Conservation (phyloP, 768 basidiomycete species). For the Mycena belliarum region DNA sequence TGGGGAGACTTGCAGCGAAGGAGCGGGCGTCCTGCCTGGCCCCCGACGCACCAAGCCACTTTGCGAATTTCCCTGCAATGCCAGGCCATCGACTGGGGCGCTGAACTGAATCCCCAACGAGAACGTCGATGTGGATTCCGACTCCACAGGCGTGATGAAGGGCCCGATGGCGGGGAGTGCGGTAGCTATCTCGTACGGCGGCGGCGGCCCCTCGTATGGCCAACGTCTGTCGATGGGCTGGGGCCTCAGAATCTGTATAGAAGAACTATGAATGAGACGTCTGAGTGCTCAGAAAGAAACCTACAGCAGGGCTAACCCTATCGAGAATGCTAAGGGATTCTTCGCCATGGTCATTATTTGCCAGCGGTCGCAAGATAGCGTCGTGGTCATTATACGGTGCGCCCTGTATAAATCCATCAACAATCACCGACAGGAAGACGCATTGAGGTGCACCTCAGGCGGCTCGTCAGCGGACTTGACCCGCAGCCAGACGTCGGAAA, state of each 20-base stretch:
- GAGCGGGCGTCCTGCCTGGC: not conserved
- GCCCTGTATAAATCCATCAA: not conserved
- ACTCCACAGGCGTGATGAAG: too few relatives aligned
- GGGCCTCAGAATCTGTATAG: not conserved
- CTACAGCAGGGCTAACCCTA: constrained; percentile 7
- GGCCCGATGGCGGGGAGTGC: not conserved
- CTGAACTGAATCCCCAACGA: not conserved
- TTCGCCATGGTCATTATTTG: not conserved
- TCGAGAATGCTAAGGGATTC: constrained; percentile 1
- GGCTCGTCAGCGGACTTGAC: constrained; percentile 11
- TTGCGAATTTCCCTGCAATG: too few relatives aligned
- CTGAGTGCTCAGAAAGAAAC: too few relatives aligned
- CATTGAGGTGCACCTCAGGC: constrained; percentile 1
- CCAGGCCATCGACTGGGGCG: not conserved
- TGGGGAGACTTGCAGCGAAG: not conserved
- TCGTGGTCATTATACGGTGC: constrained; percentile 14
- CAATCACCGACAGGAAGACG: not conserved
- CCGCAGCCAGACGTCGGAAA: constrained; percentile 8
- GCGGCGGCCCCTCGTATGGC: constrained; percentile 16
- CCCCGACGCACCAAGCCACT: not conserved
- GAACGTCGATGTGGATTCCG: too few relatives aligned
- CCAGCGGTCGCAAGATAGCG: constrained; percentile 1
- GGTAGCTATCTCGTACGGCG: constrained; percentile 15
- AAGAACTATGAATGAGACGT: too few relatives aligned
- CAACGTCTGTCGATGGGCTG: constrained; percentile 1